Conservation (phyloP, 192 early-diverging fungal genomes). For the Entomortierella parvispora region DNA sequence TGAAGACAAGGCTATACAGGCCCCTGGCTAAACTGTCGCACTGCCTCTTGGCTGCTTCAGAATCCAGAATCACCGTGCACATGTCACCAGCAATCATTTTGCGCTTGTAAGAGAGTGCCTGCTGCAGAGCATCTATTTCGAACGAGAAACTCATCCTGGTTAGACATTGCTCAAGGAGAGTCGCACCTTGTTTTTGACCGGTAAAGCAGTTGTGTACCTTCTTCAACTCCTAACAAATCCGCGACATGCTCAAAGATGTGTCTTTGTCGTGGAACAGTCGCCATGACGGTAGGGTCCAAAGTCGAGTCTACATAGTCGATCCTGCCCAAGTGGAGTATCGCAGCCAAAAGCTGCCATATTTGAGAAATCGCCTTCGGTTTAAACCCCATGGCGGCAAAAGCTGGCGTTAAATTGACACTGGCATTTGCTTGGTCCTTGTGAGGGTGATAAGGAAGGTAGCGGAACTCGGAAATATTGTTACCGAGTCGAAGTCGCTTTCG, state of each 20-base stretch:
- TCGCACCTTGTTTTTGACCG: not conserved
- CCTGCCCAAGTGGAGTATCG: slow-evolving; percentile 91
- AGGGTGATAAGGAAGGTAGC: slow-evolving; percentile 36
- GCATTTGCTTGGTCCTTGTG: slow-evolving; percentile 59
- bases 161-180: no score
- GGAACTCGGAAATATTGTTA: slow-evolving; percentile 53
- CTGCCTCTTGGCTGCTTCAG: slow-evolving; percentile 79
- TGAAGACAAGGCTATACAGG: slow-evolving; percentile 92
- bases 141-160: not conserved
- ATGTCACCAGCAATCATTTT: slow-evolving; percentile 86
- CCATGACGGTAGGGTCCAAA: slow-evolving; percentile 72
- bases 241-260: slow-evolving; percentile 81
- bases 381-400: slow-evolving; percentile 72
- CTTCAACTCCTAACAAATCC: slow-evolving; percentile 78
- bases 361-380: slow-evolving; percentile 74
- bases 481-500: slow-evolving; percentile 68
- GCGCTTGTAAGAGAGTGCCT: slow-evolving; percentile 82
- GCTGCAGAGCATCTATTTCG: slow-evolving; percentile 51
- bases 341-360: slow-evolving; percentile 88
- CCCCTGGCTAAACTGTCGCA: slow-evolving; percentile 84
- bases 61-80: slow-evolving; percentile 91
- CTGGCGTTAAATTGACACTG: slow-evolving; percentile 72
- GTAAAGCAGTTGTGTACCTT: slow-evolving; percentile 20
- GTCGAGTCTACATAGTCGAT: slow-evolving; percentile 78
- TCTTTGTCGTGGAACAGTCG: slow-evolving; percentile 78